phyloP scores from a whole-genome alignment of 2,329 filamentous ascomycete species.

The Pseudogymnoascus sp. region DNA sequence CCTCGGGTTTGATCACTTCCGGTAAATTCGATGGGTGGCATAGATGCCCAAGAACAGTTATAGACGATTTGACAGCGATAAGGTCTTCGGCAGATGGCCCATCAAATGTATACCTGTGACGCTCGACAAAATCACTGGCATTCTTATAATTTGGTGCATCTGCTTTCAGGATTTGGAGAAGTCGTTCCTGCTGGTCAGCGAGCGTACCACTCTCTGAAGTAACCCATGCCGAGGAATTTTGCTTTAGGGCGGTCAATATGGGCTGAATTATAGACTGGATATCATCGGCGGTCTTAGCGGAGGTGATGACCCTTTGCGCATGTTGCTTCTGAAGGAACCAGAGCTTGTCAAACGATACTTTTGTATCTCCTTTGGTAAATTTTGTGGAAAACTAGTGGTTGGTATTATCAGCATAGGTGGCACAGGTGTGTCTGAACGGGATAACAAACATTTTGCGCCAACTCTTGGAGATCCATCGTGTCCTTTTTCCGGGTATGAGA shows the following conservation, averaged over 20 bases:
- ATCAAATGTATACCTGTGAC: slow-evolving; percentile 52
- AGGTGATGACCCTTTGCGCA: slow-evolving; percentile 15
- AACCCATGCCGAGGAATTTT: neutral
- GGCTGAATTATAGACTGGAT: neutral
- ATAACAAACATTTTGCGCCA: slow-evolving; percentile 56
- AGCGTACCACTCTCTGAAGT: neutral
- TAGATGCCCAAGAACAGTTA: slow-evolving; percentile 11
- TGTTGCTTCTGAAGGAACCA: slow-evolving; percentile 70
- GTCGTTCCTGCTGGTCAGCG: neutral
- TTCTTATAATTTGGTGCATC: slow-evolving; percentile 52
- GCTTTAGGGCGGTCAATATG: neutral
- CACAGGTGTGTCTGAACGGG: neutral
- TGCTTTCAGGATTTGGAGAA: slow-evolving; percentile 16
- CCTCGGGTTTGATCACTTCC: neutral
- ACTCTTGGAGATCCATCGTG: slow-evolving; percentile 60
- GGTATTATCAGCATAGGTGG: slow-evolving; percentile 6
- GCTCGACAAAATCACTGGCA: slow-evolving; percentile 45
- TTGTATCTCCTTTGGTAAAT: slow-evolving; percentile 85
- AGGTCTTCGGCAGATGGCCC: slow-evolving; percentile 23
- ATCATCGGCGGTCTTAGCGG: neutral
- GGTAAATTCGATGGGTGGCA: slow-evolving; percentile 10
- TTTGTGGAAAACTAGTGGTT: slow-evolving; percentile 43
- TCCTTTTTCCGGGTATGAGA: slow-evolving; percentile 61
- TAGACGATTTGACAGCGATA: slow-evolving; percentile 13
- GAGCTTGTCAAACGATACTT: slow-evolving; percentile 73